These are phyloP conservation scores for Pseudogymnoascus sp. DNA, from an alignment of 2,329 filamentous ascomycete species.

Conservation along the genomic window DNA sequence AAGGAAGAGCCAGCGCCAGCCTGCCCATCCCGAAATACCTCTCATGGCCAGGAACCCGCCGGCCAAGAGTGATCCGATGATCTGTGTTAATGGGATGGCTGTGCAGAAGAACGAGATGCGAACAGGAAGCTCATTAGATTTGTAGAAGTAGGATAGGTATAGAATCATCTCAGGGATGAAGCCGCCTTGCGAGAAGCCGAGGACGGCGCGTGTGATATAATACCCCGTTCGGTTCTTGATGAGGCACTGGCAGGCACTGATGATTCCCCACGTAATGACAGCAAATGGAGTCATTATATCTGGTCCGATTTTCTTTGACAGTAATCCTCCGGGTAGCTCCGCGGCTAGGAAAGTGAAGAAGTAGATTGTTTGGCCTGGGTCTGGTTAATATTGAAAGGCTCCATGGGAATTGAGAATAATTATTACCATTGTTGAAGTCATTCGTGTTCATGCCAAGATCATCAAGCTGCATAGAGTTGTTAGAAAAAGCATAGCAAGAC, in stretches of 20 bases:
- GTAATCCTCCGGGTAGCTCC: conserved; percentile 50
- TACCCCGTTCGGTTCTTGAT: conserved; percentile 19
- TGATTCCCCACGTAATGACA: conserved; percentile 39
- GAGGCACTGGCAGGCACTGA: conserved; percentile 36
- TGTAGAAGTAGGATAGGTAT: conserved; percentile 16
- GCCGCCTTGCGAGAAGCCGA: conserved; percentile 15
- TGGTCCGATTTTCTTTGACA: conserved; percentile 45
- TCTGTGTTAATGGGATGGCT: neutral
- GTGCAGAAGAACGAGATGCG: conserved; percentile 16
- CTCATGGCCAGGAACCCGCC: conserved; percentile 44
- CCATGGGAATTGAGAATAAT: neutral
- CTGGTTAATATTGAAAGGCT: neutral
- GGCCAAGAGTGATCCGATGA: conserved; percentile 43
- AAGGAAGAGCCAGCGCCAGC: conserved; percentile 46
- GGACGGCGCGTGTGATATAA: conserved; percentile 10
- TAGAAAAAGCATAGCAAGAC: conserved; percentile 41
- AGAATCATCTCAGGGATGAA: conserved; percentile 19
- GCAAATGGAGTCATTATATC: conserved; percentile 41
- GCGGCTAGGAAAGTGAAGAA: conserved; percentile 43
- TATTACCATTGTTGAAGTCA: conserved; percentile 38
- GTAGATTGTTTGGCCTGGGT: conserved; percentile 38
- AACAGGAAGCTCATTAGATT: conserved; percentile 14
- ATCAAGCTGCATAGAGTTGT: conserved; percentile 42
- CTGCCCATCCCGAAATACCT: conserved; percentile 40
- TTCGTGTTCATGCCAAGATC: conserved; percentile 38